Evolutionary conservation across 2,329 filamentous ascomycete species (phyloP), one percentile per base, ranked within the genome.

Genomic region (Laburnicola sp.): DNA sequence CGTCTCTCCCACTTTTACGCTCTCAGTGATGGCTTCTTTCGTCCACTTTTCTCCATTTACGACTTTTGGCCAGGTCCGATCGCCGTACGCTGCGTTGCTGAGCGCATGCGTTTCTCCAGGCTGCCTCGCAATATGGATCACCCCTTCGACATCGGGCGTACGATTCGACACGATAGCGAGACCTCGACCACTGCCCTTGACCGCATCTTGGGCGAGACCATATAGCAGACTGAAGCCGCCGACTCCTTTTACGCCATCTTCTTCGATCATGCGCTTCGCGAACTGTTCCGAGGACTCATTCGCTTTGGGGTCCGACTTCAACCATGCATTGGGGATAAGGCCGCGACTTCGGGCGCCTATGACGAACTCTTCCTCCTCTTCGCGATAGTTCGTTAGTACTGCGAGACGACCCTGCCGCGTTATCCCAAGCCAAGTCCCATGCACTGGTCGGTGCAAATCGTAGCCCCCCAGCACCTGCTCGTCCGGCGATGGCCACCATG

Each of bases 361-460:
- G 25, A 78, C 68, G 16, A 78, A 71, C 23, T 73, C 71, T 26
- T 67, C 61, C 30, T 61, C 64, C 36, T 79, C 72, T 65, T 86
- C 84, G 34, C 82, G 81, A 65, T 84, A 86, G 68, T 87, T 87
- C 43, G 84, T 86, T 28, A 87, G 75, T 4, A 85, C 80, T 2
- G 83, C 83, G 40, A 87, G 65, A 50, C 82, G 82, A 26, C 84
- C 84, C 56, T 84, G 76, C 28, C 74, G 77, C 6, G 83, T 86
- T 50, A 86, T 75, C 21, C 82, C 84, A 41, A 86, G 79, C 84
- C 84, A 87, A 53, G 84, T 86, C 22, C 84, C 84, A 48, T 83
- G 81, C 34, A 76, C 79, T 10, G 78, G 66, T 25, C 84, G 80
- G 41, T 84, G 80, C 8, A 86, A 75, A 64, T 87, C 84, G 38